Evolutionary conservation across 768 basidiomycete species (phyloP).

Genomic region (Basidioascus undulatus): DNA sequence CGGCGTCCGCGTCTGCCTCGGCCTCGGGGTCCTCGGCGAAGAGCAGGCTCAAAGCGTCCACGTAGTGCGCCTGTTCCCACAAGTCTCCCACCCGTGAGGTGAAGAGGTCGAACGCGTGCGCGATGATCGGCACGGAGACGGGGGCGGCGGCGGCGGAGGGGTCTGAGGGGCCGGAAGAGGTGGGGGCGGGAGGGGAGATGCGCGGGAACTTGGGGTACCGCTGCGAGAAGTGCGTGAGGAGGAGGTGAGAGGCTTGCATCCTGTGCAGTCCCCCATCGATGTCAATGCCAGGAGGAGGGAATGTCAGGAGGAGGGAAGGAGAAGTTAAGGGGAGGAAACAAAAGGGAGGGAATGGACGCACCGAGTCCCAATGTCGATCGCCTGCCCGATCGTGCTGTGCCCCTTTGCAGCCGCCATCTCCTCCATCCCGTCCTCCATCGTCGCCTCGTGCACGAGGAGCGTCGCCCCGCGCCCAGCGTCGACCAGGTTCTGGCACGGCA

Average conservation of each 20-base stretch:
- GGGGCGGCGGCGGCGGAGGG: slow-evolving; percentile 8
- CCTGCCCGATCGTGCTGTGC: slow-evolving; percentile 77
- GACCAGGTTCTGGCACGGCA: slow-evolving; percentile 44
- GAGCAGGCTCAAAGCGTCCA: slow-evolving; percentile 35
- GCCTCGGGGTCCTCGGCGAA: slow-evolving; percentile 18
- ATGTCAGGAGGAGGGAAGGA: background rate
- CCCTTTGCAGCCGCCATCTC: slow-evolving; percentile 49
- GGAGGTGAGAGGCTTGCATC: slow-evolving; percentile 59
- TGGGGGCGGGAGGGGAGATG: slow-evolving; percentile 14
- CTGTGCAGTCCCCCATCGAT: slow-evolving; percentile 20
- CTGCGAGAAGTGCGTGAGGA: slow-evolving; percentile 90
- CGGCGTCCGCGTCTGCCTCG: slow-evolving; percentile 7
- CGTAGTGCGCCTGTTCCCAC: slow-evolving; percentile 64
- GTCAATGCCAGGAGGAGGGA: background rate
- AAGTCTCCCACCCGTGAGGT: slow-evolving; percentile 48
- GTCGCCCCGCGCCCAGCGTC: slow-evolving; percentile 41
- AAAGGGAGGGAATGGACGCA: slow-evolving; percentile 19
- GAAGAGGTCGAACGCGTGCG: slow-evolving; percentile 59
- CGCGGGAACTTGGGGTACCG: slow-evolving; percentile 73
- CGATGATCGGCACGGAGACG: slow-evolving; percentile 27
- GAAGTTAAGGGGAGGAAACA: background rate
- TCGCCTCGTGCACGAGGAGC: slow-evolving; percentile 79
- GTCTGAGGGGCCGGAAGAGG: slow-evolving; percentile 12
- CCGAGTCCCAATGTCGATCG: slow-evolving; percentile 50
- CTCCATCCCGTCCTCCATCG: slow-evolving; percentile 62